Percentiles rank a stretch among this genome's conserved stretches.
phyloP scores from a whole-genome alignment of 2,329 filamentous ascomycete genomes.

The Ambrosiella cleistominuta region DNA sequence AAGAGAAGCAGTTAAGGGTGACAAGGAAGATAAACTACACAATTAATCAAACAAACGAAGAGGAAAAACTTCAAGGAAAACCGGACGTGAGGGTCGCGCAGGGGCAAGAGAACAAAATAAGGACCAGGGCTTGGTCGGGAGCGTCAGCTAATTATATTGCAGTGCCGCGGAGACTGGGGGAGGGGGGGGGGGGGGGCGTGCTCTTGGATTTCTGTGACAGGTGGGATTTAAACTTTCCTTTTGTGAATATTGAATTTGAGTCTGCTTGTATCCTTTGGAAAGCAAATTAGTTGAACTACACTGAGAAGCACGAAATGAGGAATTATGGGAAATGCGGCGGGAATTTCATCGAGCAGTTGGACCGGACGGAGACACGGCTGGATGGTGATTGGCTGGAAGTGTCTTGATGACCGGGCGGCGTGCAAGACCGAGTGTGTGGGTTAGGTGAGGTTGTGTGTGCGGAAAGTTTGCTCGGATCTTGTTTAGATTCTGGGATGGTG shows the following conservation, averaged over 20 bases:
- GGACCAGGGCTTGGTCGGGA: conserved; percentile 1
- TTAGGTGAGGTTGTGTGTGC: background rate
- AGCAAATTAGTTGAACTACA: too few relatives aligned
- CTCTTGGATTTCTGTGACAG: background rate
- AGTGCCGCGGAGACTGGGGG: background rate
- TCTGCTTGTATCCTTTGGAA: too few relatives aligned
- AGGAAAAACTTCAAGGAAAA: conserved; percentile 6
- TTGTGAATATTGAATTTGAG: background rate
- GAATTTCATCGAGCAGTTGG: background rate
- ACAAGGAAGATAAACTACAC: background rate
- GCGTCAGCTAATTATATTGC: conserved; percentile 6
- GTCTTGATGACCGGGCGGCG: background rate
- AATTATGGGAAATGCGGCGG: too few relatives aligned
- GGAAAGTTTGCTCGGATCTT: background rate
- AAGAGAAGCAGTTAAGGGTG: conserved; percentile 2
- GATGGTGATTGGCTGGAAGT: background rate
- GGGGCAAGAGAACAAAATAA: conserved; percentile 7
- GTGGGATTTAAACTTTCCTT: background rate
- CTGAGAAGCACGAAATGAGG: too few relatives aligned
- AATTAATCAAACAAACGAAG: conserved; percentile 12
- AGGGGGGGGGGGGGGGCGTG: background rate
- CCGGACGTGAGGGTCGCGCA: conserved; percentile 3
- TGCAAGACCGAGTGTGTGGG: background rate
- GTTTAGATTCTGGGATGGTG: background rate
- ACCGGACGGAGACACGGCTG: background rate